These are phyloP conservation scores for Cercophora newfieldiana DNA, from an alignment of 495 filamentous ascomycete species.

Conservation along the genomic window DNA sequence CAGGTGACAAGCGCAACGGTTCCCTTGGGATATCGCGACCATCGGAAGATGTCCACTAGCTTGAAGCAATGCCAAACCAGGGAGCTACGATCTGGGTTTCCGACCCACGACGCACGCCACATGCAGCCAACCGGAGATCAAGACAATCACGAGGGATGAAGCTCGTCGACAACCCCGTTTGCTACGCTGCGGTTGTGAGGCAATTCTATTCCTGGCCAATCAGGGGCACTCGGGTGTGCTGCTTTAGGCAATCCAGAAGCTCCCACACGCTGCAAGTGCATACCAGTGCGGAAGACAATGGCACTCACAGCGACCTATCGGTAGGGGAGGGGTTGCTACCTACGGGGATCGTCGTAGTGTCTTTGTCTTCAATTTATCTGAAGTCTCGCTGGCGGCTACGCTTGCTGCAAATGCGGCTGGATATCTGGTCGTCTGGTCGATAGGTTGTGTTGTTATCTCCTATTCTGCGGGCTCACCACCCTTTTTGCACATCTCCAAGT, in stretches of 20 bases:
- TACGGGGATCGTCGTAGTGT: conserved; percentile 2
- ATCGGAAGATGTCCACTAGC: conserved; percentile 3
- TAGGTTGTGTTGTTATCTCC: conserved; percentile 13
- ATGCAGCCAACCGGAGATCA: conserved; percentile 7
- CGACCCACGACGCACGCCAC: background rate
- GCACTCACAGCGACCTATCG: conserved; percentile 13
- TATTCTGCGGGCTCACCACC: conserved; percentile 10
- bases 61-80: background rate
- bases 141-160: background rate
- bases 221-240: conserved; percentile 5
- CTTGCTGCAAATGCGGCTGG: conserved; percentile 3
- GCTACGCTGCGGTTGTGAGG: conserved; percentile 1
- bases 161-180: background rate
- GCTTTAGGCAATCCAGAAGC: conserved; percentile 20
- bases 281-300: conserved; percentile 16
- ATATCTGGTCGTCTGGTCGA: conserved; percentile 14
- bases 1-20: background rate
- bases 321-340: background rate
- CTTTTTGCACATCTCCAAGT: background rate
- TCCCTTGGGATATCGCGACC: background rate
- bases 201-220: conserved; percentile 13
- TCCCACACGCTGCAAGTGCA: conserved; percentile 9
- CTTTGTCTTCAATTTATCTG: conserved; percentile 5
- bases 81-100: background rate
- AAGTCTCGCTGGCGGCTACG: conserved; percentile 11